Evolutionary conservation across 306 rosid genomes (phyloP).

Genomic region (Lablab purpureus): DNA sequence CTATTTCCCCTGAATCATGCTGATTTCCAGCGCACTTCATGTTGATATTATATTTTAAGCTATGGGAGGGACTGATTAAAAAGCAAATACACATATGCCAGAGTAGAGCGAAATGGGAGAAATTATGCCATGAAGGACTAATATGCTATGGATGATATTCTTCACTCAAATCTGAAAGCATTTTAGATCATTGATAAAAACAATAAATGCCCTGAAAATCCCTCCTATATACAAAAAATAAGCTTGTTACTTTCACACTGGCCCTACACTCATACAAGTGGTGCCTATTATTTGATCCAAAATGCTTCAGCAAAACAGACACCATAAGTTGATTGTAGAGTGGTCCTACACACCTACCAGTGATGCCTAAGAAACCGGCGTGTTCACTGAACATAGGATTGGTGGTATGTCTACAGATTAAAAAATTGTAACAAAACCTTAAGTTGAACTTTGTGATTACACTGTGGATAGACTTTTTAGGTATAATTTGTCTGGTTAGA

Average conservation of each 20-base stretch:
- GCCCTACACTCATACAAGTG: slow-evolving; percentile 41
- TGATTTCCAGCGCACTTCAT: background rate
- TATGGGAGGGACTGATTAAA: slow-evolving; percentile 1
- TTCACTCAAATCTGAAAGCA: slow-evolving; percentile 25
- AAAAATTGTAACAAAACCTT: background rate
- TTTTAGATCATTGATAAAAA: background rate
- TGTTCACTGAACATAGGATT: background rate
- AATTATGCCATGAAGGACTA: background rate
- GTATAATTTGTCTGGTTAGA: slow-evolving; percentile 32
- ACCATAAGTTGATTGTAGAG: slow-evolving; percentile 32
- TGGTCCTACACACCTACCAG: slow-evolving; percentile 39
- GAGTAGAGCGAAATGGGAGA: background rate
- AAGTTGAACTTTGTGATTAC: slow-evolving; percentile 3
- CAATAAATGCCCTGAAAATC: background rate
- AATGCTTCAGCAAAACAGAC: slow-evolving; percentile 8
- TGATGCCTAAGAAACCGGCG: background rate
- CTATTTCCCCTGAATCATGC: background rate
- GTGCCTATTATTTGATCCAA: slow-evolving; percentile 27
- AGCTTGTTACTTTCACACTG: slow-evolving; percentile 23
- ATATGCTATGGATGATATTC: background rate
- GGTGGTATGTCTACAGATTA: slow-evolving; percentile 10
- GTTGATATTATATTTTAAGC: background rate
- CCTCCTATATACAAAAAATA: slow-evolving; percentile 3
- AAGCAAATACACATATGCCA: background rate
- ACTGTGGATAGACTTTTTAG: background rate